phyloP scores from a whole-genome alignment of 768 basidiomycete species.

The Leccinum broughii region DNA sequence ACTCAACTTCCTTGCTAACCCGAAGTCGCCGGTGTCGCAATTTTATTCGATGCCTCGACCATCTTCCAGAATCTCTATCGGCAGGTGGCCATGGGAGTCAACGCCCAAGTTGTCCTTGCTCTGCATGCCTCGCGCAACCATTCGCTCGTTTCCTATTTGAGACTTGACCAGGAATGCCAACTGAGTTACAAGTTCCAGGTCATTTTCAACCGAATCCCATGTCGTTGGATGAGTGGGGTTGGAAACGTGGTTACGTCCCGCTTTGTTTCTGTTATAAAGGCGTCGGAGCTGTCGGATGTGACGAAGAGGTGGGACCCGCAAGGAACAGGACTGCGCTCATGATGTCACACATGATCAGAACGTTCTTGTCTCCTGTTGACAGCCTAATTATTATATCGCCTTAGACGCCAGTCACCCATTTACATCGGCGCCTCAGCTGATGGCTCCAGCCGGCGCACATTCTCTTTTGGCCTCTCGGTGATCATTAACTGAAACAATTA shows the following conservation, averaged over 20 bases:
- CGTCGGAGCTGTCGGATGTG: background rate
- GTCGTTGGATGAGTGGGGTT: background rate
- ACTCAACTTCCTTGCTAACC: background rate
- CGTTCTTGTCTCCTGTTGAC: background rate
- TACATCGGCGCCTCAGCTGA: background rate
- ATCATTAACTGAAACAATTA: background rate
- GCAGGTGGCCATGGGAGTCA: background rate
- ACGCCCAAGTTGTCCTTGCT: background rate
- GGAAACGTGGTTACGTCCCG: background rate
- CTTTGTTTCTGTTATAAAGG: background rate
- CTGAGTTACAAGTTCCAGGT: background rate
- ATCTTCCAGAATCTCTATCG: background rate
- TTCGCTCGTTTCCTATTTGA: background rate
- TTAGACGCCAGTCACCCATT: background rate
- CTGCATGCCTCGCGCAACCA: background rate
- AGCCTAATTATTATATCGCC: background rate
- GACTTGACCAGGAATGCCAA: background rate
- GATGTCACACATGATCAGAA: background rate
- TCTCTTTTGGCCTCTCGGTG: background rate
- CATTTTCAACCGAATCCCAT: background rate
- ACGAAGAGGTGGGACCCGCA: background rate
- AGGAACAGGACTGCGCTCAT: background rate
- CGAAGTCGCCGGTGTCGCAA: background rate
- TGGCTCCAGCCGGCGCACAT: background rate
- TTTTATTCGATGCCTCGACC: background rate